Percentiles rank a stretch among this genome's conserved stretches.
phyloP scores from a whole-genome alignment of 768 basidiomycete species.

The Rhodotorula sphaerocarpa region DNA sequence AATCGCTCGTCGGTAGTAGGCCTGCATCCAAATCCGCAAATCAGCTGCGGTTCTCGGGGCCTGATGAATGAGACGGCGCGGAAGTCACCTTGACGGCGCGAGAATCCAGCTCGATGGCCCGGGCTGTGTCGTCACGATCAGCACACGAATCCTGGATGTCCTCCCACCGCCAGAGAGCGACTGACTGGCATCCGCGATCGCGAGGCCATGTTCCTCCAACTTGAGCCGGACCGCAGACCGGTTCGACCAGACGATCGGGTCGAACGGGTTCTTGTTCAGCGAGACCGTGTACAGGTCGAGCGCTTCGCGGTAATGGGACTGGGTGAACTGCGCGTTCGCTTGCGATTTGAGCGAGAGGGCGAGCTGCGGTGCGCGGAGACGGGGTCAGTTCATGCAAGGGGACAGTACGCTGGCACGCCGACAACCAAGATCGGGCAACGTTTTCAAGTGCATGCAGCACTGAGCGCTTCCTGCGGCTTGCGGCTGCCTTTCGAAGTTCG shows the following conservation, averaged over 20 bases:
- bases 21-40: constrained; percentile 52
- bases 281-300: constrained; percentile 72
- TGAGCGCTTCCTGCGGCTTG: neutral
- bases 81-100: constrained; percentile 76
- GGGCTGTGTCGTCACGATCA: constrained; percentile 48
- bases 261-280: constrained; percentile 76
- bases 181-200: constrained; percentile 75
- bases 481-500: too few species aligned
- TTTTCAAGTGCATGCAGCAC: too few species aligned
- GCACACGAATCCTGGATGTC: too few species aligned
- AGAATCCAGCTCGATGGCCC: constrained; percentile 78
- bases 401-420: too few species aligned
- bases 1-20: constrained; percentile 66
- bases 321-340: constrained; percentile 82
- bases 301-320: constrained; percentile 67
- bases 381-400: too few species aligned
- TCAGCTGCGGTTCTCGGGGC: too few species aligned
- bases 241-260: constrained; percentile 88
- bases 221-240: constrained; percentile 87
- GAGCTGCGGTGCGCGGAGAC: constrained; percentile 5
- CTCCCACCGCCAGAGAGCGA: too few species aligned
- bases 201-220: constrained; percentile 86
- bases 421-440: too few species aligned
- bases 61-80: too few species aligned
- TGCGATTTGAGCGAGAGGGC: constrained; percentile 56